phyloP scores from a whole-genome alignment of 331 rosid genomes.

The Prunus yedoensis region DNA sequence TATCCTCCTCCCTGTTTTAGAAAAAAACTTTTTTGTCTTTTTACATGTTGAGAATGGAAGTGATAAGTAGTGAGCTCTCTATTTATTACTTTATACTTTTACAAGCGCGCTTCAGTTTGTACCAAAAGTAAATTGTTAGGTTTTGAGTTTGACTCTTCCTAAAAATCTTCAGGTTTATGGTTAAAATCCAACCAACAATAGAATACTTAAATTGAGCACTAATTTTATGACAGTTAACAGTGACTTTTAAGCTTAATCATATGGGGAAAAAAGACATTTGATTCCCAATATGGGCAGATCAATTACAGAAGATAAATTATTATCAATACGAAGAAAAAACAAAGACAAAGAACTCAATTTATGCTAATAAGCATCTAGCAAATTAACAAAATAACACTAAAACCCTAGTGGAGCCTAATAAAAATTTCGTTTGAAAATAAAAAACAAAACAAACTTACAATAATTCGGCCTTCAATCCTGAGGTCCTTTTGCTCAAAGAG shows the following conservation, averaged over 20 bases:
- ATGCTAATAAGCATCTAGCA: neutral
- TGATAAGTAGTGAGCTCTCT: too few species aligned
- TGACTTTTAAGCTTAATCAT: neutral
- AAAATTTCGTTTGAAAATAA: neutral
- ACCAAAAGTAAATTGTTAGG: too few species aligned
- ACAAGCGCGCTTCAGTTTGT: too few species aligned
- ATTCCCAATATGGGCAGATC: neutral
- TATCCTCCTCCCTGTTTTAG: too few species aligned
- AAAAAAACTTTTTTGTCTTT: too few species aligned
- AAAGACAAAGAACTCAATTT: too few species aligned
- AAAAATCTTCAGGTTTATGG: too few species aligned
- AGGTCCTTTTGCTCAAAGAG: slow-evolving; percentile 78
- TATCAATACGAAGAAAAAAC: neutral
- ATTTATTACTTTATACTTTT: too few species aligned
- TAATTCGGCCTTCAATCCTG: slow-evolving; percentile 78
- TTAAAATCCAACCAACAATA: neutral
- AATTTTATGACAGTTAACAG: neutral
- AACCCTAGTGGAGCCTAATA: neutral
- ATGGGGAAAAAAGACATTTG: neutral
- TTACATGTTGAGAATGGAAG: too few species aligned
- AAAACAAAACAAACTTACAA: slow-evolving; percentile 37
- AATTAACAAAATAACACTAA: neutral
- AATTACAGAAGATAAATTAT: neutral
- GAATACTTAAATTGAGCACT: neutral
- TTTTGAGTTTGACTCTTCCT: too few species aligned